Percentiles rank a stretch among this genome's conserved stretches.
Evolutionary conservation across 129 eudicot species (phyloP).

Genomic region (Flaveria ramosissima): DNA sequence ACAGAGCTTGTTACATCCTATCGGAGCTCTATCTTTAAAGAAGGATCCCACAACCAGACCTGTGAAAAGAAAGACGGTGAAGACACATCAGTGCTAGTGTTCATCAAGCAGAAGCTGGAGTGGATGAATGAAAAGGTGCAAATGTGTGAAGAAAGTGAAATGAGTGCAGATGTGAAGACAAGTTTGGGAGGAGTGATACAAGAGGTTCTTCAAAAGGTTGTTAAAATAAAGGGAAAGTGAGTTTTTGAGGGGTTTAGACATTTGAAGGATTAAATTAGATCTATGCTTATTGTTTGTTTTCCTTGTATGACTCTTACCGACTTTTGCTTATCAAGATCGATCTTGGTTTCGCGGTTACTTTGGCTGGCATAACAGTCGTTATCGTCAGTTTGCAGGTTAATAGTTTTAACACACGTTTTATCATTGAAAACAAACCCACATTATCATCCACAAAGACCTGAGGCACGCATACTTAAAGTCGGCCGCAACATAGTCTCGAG

Average conservation of each 20-base stretch:
- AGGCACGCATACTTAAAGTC: not conserved
- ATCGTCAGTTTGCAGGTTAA: not conserved
- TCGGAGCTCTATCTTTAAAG: slow-evolving; percentile 43
- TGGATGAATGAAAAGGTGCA: slow-evolving; percentile 1
- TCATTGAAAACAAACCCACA: slow-evolving; percentile 1
- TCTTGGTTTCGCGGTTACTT: not conserved
- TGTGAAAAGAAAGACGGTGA: not conserved
- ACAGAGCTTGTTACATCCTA: slow-evolving; percentile 42
- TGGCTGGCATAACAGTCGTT: not conserved
- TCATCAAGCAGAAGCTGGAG: slow-evolving; percentile 23
- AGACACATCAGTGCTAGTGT: not conserved
- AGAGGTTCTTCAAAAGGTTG: slow-evolving; percentile 49
- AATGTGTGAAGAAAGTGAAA: slow-evolving; percentile 18
- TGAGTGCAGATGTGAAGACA: slow-evolving; percentile 20
- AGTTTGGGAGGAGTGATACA: slow-evolving; percentile 36
- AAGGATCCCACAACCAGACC: slow-evolving; percentile 32
- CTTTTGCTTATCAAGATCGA: no score
- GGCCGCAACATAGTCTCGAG: not conserved
- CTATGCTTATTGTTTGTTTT: no score
- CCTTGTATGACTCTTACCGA: no score
- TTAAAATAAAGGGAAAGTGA: slow-evolving; percentile 21
- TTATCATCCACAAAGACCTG: not conserved
- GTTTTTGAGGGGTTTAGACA: not conserved
- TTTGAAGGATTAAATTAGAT: no score
- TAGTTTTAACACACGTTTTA: not conserved